These are phyloP conservation scores for Pleurotus eryngii DNA, from an alignment of 768 basidiomycete genomes.

Conservation along the genomic window DNA sequence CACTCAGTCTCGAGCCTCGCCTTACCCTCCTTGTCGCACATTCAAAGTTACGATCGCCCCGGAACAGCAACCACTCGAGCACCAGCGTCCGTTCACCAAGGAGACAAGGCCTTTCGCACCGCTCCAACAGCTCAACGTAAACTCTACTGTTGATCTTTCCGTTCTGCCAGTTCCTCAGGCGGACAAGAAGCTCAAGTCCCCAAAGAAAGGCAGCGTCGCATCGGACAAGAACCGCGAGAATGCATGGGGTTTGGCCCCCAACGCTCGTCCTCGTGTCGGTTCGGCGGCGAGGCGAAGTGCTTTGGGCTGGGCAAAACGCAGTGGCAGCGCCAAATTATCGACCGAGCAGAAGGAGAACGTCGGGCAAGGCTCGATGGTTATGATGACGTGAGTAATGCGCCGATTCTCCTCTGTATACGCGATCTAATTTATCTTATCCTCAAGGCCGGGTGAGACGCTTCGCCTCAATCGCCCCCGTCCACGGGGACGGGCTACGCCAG, in stretches of 20 bases:
- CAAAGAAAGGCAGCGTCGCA: constrained; percentile 31
- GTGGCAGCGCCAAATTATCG: constrained; percentile 42
- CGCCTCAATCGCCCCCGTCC: constrained; percentile 49
- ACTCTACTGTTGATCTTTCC: constrained; percentile 35
- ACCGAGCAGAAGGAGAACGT: constrained; percentile 57
- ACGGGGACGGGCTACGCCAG: constrained; percentile 44
- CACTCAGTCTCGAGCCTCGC: constrained; percentile 68
- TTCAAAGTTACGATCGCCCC: constrained; percentile 44
- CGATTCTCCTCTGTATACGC: background rate
- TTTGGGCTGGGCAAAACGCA: constrained; percentile 65
- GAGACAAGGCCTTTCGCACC: constrained; percentile 18
- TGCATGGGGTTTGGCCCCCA: constrained; percentile 28
- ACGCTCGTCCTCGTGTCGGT: constrained; percentile 48
- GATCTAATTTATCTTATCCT: background rate
- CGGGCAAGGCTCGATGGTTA: constrained; percentile 34
- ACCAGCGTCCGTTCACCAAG: constrained; percentile 13
- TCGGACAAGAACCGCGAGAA: constrained; percentile 33
- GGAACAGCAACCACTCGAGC: constrained; percentile 32
- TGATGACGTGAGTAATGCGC: constrained; percentile 51
- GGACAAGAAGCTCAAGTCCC: constrained; percentile 35
- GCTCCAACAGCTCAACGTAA: constrained; percentile 42
- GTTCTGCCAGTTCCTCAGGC: constrained; percentile 32
- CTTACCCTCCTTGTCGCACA: constrained; percentile 57
- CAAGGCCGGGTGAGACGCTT: constrained; percentile 44
- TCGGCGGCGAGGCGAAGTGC: constrained; percentile 56